Evolutionary conservation across 2,329 filamentous ascomycete genomes (phyloP).

Genomic region (Aspergillus chevalieri): DNA sequence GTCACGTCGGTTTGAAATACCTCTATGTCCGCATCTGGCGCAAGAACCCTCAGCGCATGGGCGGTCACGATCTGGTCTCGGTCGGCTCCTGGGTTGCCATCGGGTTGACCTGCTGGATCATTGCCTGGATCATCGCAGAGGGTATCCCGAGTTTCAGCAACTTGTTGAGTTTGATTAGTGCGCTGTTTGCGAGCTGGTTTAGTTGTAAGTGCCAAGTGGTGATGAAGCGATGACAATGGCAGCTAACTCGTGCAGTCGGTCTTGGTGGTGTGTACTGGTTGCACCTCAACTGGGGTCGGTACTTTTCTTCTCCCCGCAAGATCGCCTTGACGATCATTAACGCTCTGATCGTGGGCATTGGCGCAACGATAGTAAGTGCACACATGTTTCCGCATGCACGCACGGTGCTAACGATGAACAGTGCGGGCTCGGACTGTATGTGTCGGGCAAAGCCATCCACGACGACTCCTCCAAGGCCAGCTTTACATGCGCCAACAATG

Average conservation of each 20-base stretch:
- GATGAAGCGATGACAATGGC: neutral
- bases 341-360: slow-evolving; percentile 32
- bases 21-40: slow-evolving; percentile 59
- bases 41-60: slow-evolving; percentile 47
- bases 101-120: slow-evolving; percentile 49
- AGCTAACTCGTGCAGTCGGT: slow-evolving; percentile 20
- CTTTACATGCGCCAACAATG: slow-evolving; percentile 34
- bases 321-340: slow-evolving; percentile 42
- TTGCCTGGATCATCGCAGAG: slow-evolving; percentile 63
- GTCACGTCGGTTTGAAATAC: slow-evolving; percentile 60
- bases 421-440: slow-evolving; percentile 34
- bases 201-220: slow-evolving; percentile 30
- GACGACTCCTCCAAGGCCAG: slow-evolving; percentile 26
- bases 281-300: slow-evolving; percentile 41
- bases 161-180: slow-evolving; percentile 56
- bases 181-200: slow-evolving; percentile 62
- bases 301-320: slow-evolving; percentile 40
- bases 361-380: slow-evolving; percentile 19
- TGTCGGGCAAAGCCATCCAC: slow-evolving; percentile 31
- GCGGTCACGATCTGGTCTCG: slow-evolving; percentile 44
- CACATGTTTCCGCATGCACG: neutral
- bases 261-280: slow-evolving; percentile 44
- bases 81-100: slow-evolving; percentile 56
- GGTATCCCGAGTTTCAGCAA: slow-evolving; percentile 64
- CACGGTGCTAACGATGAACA: neutral